Percentiles rank a stretch among this genome's conserved stretches.
Evolutionary conservation across 208 protist genomes (phyloP).

Genomic region (Trichomonas tenax): DNA sequence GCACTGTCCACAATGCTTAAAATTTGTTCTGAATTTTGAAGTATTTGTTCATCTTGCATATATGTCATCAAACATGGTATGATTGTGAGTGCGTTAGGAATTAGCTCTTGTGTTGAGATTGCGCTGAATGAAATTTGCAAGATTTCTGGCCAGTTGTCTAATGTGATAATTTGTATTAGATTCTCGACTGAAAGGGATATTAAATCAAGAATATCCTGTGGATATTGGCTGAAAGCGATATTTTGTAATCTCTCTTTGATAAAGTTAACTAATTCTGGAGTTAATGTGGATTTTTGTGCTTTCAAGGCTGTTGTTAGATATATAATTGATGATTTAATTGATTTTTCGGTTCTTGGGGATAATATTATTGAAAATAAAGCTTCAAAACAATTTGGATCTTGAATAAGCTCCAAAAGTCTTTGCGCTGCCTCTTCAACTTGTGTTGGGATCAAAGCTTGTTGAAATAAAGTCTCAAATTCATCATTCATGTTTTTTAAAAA

Average conservation of each 20-base stretch:
- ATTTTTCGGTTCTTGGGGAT: not conserved
- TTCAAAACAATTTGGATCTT: not conserved
- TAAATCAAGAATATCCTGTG: not conserved
- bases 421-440: not conserved
- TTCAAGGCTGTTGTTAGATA: not conserved
- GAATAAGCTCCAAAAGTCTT: not conserved
- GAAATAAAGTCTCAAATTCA: not conserved
- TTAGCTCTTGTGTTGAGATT: not conserved
- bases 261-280: not conserved
- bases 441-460: not conserved
- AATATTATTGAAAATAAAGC: not conserved
- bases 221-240: not conserved
- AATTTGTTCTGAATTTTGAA: not conserved
- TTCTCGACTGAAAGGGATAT: not conserved
- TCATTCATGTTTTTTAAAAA: not conserved
- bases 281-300: not conserved
- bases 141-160: not conserved
- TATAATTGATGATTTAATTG: not conserved
- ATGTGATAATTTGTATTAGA: not conserved
- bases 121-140: not conserved
- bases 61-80: not conserved
- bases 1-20: not conserved
- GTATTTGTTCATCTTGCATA: not conserved
- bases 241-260: not conserved
- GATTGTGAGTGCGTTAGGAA: not conserved